These are phyloP conservation scores for Mycena epipterygia DNA, from an alignment of 768 basidiomycete species.

Conservation along the genomic window DNA sequence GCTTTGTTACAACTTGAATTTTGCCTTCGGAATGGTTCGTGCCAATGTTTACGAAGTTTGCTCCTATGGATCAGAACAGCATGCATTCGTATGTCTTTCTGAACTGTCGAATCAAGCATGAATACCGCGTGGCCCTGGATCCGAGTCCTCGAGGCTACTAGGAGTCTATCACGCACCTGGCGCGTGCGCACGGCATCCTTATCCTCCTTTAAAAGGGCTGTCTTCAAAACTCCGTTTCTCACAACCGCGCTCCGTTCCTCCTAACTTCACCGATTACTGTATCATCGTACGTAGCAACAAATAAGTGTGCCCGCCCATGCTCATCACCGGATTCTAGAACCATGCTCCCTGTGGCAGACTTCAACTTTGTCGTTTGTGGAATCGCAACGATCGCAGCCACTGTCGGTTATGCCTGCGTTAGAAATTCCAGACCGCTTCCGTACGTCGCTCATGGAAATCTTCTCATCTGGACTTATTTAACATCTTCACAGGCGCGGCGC, in stretches of 20 bases:
- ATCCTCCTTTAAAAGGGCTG: conserved; percentile 29
- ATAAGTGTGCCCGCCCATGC: not conserved
- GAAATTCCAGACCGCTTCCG: conserved; percentile 47
- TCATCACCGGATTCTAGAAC: not conserved
- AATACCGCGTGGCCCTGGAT: conserved; percentile 28
- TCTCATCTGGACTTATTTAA: conserved; percentile 38
- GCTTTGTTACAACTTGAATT: too few relatives aligned
- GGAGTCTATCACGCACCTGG: conserved; percentile 34
- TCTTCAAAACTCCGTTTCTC: not conserved
- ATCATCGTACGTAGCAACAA: not conserved
- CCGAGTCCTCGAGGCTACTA: conserved; percentile 31
- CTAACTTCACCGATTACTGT: not conserved
- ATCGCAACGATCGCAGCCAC: conserved; percentile 73
- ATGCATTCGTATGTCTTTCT: not conserved
- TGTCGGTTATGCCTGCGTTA: conserved; percentile 68
- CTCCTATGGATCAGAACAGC: not conserved
- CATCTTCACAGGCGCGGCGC: conserved; percentile 15
- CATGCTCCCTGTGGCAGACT: conserved; percentile 67
- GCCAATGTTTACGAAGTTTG: too few relatives aligned
- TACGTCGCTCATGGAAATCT: conserved; percentile 44
- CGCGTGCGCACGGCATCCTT: conserved; percentile 27
- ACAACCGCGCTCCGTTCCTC: not conserved
- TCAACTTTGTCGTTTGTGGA: conserved; percentile 68
- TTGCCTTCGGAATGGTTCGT: too few relatives aligned
- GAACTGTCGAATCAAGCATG: conserved; percentile 12